A percentile compares a stretch with the other conserved stretches of the same genome.
phyloP scores from a whole-genome alignment of 257 asterid genomes.

The Cruciata laevipes region DNA sequence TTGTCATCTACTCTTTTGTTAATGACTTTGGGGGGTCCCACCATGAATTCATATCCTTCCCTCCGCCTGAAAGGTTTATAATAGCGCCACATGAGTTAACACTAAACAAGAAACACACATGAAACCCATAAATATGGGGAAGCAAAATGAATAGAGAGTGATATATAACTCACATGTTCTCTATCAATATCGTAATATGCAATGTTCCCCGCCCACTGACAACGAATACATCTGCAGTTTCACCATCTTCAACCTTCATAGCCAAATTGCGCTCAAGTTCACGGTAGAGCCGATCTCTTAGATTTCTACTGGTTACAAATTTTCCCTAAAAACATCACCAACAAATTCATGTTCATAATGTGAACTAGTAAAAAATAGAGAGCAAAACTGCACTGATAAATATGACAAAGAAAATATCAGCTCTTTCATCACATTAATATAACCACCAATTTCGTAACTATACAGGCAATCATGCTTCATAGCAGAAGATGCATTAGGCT shows the following conservation, averaged over 20 bases:
- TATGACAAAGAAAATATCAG: background rate
- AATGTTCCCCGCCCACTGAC: constrained; percentile 97
- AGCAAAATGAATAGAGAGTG: background rate
- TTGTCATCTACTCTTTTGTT: constrained; percentile 71
- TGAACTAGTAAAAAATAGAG: background rate
- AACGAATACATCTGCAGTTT: constrained; percentile 81
- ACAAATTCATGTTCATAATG: background rate
- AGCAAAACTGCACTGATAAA: background rate
- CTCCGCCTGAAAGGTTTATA: constrained; percentile 64
- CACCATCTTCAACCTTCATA: constrained; percentile 97
- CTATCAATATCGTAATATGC: constrained; percentile 86
- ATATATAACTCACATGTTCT: constrained; percentile 65
- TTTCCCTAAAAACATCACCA: constrained; percentile 58
- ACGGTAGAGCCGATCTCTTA: constrained; percentile 83
- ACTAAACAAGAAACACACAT: background rate
- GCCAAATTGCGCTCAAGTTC: constrained; percentile 96
- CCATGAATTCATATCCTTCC: constrained; percentile 99
- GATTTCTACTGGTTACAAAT: constrained; percentile 87
- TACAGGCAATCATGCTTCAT: background rate
- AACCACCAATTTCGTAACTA: background rate
- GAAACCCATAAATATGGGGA: background rate
- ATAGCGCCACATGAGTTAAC: constrained; percentile 18
- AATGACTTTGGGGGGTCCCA: constrained; percentile 98
- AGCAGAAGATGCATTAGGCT: background rate
- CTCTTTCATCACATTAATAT: too few species aligned